Percentiles rank a stretch among this genome's conserved stretches.
Conservation (phyloP, 768 basidiomycete species). For the Hericium rajendrae region DNA sequence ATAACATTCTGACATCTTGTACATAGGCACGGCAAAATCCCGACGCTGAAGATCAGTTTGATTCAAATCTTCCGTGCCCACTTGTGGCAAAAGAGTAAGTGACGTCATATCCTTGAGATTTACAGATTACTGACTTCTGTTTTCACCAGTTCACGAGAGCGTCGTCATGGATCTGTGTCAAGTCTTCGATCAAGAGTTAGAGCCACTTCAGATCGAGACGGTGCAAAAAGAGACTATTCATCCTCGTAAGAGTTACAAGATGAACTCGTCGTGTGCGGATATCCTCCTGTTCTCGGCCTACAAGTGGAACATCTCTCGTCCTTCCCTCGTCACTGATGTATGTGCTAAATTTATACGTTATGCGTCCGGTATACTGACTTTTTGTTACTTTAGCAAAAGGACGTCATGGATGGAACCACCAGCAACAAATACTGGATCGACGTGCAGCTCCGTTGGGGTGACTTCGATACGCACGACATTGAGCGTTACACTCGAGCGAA, state of each 20-base stretch:
- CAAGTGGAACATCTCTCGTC: conserved; percentile 98
- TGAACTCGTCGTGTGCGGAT: conserved; percentile 99
- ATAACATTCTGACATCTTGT: conserved; percentile 4
- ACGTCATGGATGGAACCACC: conserved; percentile 94
- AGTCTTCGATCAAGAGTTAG: conserved; percentile 98
- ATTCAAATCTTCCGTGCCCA: conserved; percentile 99
- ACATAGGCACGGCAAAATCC: conserved; percentile 91
- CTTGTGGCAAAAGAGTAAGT: conserved; percentile 98
- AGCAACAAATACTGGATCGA: conserved; percentile 99
- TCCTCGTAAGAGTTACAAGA: conserved; percentile 99
- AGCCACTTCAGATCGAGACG: conserved; percentile 96
- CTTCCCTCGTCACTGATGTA: conserved; percentile 90
- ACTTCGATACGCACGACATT: conserved; percentile 98
- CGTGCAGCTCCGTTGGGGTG: conserved; percentile 92
- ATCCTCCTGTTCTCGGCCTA: conserved; percentile 94
- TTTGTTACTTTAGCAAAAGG: conserved; percentile 55
- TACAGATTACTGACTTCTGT: conserved; percentile 2
- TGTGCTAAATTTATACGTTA: conserved; percentile 18
- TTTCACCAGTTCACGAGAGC: conserved; percentile 65
- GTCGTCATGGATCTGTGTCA: conserved; percentile 96
- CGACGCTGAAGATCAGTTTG: conserved; percentile 95
- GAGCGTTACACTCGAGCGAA: conserved; percentile 98
- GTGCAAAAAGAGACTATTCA: conserved; percentile 99
- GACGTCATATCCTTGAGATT: conserved; percentile 18
- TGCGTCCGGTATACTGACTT: conserved; percentile 3